Base-by-base conservation (phyloP, 2,329 filamentous ascomycete genomes). In the Verticillium tricorpus region DNA sequence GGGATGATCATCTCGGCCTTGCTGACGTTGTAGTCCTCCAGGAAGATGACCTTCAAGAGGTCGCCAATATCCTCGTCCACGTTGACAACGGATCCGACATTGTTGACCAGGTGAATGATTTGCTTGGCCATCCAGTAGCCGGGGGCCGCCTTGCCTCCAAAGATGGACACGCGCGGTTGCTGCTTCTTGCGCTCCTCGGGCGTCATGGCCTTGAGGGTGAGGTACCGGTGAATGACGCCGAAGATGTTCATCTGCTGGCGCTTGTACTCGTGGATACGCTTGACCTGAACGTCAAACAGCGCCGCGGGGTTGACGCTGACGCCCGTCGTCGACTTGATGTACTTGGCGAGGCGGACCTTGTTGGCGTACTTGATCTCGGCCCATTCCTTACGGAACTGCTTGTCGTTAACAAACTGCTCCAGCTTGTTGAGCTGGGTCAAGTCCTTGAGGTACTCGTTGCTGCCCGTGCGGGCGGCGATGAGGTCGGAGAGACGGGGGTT, bases 61-160 rank as follows among this genome's bases (percentile, higher is more conserved):
- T 98, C 94, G 35, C 94, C 94, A 72, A 98, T 89, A 37, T 98
- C 95, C 54, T 87, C 82, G 71, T 99, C 95, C 50, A 91, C 91
- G 81, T 99, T 99, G 68, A 99, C 89, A 2, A 98, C 91, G 17
- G 87, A 80, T 4, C 92, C 93, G 31, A 98, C 95, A 64, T 88
- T 89, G 80, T 97, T 98, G 81, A 99, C 89, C 62, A 99, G 85
- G 73, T 98, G 94, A 69, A 99, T 99, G 68, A 97, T 93, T 50
- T 95, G 96, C 85, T 99, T 99, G 40, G 95, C 95, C 95, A 98
- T 99, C 95, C 95, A 99, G 82, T 99, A 99, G 17, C 95, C 95
- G 0, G 95, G 95, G 2, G 95, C 95, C 31, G 95, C 95, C 80
- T 99, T 99, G 70, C 95, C 95, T 72, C 95, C 95, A 73, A 99